Evolutionary conservation across 2,329 filamentous ascomycete species (phyloP), one percentile per base, ranked within the genome.

Genomic region (Fusarium mangiferae): DNA sequence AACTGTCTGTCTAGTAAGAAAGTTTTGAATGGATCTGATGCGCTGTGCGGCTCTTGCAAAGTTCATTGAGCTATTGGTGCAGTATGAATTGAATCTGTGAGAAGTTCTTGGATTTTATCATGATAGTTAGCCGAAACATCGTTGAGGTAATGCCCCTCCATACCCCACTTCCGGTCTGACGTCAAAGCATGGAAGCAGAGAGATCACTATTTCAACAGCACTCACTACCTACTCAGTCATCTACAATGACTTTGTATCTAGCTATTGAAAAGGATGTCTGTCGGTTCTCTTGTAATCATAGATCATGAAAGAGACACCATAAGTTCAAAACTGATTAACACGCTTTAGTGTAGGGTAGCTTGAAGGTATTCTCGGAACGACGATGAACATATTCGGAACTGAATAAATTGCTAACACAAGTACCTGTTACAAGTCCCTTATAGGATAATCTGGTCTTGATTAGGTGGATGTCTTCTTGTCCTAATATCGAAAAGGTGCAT

Each of bases 21-120:
- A 78, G 68, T 70, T 76, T 41, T 71, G 71, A 24, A 81, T 58
- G 20, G 70, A 73, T 68, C 67, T 73, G 24, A 80, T 76, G 33
- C 77, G 78, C 57, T 75, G 77, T 10, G 63, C 60, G 26, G 77
- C 77, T 75, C 77, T 75, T 62, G 62, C 39, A 62, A 68, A 45
- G 66, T 66, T 80, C 79, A 80, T 80, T 61, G 63, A 57, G 22
- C n/a, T 52, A 54, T 62, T 14, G 35, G 63, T 38, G 14, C 30
- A 28, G 33, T 64, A 61, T 48, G 62, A 30, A 36, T 63, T 45
- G 54, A 39, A 28, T 65, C 39, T 71, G 35, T 59, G 44, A 51
- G 57, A 54, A 57, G 60, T 62, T 58, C 30, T 46, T 41, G 24
- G 20, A 30, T n/a, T 36, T 44, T 39, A 26, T 44, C 41, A 26